Percentiles rank a stretch among this genome's conserved stretches.
These are phyloP conservation scores for Brassica carinata DNA, from an alignment of 345 rosid species.

Conservation along the genomic window DNA sequence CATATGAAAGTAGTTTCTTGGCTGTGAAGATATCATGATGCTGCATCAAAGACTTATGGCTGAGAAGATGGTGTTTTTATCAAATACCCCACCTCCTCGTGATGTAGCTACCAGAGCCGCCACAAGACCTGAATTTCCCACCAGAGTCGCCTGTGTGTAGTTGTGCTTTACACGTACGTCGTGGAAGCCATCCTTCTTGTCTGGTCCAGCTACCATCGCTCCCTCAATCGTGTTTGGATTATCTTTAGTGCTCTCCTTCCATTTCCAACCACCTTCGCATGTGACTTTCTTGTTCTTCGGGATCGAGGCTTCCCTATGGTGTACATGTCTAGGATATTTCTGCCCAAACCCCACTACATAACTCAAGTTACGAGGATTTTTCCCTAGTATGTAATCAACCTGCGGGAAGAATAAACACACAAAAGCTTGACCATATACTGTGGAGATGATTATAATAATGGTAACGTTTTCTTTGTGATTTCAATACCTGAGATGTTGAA, in stretches of 20 bases:
- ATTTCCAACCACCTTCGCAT: neutral
- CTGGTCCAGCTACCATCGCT: neutral
- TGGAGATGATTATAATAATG: neutral
- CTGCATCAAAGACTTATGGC: neutral
- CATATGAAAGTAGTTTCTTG: too few relatives aligned
- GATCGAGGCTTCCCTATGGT: neutral
- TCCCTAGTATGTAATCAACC: neutral
- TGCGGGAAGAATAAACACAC: neutral
- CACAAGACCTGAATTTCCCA: neutral
- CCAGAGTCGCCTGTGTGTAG: neutral
- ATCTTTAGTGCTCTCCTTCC: neutral
- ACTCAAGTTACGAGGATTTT: neutral
- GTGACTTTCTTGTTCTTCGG: neutral
- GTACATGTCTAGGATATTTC: neutral
- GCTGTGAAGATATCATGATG: too few relatives aligned
- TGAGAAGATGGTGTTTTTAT: neutral
- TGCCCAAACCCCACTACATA: neutral
- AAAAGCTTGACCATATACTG: neutral
- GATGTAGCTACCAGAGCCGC: neutral
- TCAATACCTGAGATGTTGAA: neutral
- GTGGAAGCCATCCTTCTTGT: neutral
- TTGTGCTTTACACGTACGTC: neutral
- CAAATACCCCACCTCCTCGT: neutral
- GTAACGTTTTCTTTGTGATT: neutral
- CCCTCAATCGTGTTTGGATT: neutral